These are phyloP conservation scores for Paecilomyces sp. DNA, from an alignment of 2,329 filamentous ascomycete species.

Conservation along the genomic window DNA sequence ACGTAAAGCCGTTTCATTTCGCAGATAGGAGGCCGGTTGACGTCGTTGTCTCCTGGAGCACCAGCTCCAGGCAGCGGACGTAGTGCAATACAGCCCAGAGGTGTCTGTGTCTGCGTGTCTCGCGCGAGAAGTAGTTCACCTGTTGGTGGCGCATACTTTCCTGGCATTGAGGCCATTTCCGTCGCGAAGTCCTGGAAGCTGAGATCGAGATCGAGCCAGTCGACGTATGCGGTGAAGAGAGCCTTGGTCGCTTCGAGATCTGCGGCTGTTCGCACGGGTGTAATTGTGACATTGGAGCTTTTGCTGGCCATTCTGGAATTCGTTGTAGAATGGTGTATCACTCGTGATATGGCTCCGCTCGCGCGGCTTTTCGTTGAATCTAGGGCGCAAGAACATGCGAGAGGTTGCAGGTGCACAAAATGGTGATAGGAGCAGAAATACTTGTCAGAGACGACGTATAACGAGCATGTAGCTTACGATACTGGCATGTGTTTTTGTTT, in stretches of 20 bases:
- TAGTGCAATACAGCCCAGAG: conserved; percentile 46
- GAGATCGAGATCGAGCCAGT: conserved; percentile 47
- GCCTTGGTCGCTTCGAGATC: conserved; percentile 24
- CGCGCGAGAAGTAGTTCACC: conserved; percentile 45
- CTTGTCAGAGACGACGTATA: no score
- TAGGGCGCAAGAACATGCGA: no score
- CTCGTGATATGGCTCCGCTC: not conserved
- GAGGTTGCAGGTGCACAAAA: no score
- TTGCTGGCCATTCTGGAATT: not conserved
- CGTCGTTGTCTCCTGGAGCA: not conserved
- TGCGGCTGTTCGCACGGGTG: not conserved
- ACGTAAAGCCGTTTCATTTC: conserved; percentile 57
- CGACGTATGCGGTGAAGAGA: conserved; percentile 38
- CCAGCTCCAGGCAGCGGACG: conserved; percentile 25
- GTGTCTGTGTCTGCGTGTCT: not conserved
- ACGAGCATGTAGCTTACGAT: no score
- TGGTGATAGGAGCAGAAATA: no score
- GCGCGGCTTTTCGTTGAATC: not conserved
- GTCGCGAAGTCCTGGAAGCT: conserved; percentile 49
- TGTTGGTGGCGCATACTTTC: conserved; percentile 42
- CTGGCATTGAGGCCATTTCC: conserved; percentile 48
- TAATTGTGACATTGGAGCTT: not conserved
- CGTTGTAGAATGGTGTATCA: not conserved
- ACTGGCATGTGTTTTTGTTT: no score
- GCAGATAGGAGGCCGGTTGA: conserved; percentile 19